phyloP scores from a whole-genome alignment of 495 filamentous ascomycete species.

The Penicillium maclennaniae region DNA sequence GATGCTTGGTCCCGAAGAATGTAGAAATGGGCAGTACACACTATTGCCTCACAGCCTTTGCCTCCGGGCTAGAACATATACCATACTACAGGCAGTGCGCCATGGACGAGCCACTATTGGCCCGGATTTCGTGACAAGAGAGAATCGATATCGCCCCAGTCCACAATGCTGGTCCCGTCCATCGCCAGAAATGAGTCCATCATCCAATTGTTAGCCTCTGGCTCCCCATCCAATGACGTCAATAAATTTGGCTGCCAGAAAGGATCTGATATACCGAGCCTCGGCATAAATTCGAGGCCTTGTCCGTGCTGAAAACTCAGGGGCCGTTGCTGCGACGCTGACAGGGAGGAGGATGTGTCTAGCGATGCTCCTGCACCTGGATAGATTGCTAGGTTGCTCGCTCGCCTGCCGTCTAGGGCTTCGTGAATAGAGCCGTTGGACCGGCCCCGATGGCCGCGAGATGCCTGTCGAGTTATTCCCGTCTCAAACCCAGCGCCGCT shows the following conservation, averaged over 20 bases:
- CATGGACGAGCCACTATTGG: not conserved
- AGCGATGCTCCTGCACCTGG: no score
- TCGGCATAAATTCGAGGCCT: not conserved
- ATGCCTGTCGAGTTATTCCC: not conserved
- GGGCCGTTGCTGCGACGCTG: not conserved
- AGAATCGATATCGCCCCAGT: constrained; percentile 4
- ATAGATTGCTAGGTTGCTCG: no score
- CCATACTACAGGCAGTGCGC: no score
- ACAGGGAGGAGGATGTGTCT: no score
- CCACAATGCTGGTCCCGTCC: not conserved
- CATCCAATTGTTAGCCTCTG: constrained; percentile 1
- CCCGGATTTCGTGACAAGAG: constrained; percentile 1
- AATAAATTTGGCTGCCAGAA: constrained; percentile 2
- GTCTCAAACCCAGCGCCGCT: not conserved
- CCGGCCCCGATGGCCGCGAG: no score
- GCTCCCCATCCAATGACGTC: constrained; percentile 2
- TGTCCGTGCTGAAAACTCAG: not conserved
- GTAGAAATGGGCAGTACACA: not conserved
- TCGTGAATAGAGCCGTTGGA: no score
- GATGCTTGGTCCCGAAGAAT: constrained; percentile 1
- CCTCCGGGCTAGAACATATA: no score
- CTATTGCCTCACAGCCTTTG: no score
- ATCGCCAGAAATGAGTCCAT: constrained; percentile 5
- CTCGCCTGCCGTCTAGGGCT: no score
- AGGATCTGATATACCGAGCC: constrained; percentile 1